Conservation (phyloP, 495 filamentous ascomycete species). For the Apodospora peruviana region DNA sequence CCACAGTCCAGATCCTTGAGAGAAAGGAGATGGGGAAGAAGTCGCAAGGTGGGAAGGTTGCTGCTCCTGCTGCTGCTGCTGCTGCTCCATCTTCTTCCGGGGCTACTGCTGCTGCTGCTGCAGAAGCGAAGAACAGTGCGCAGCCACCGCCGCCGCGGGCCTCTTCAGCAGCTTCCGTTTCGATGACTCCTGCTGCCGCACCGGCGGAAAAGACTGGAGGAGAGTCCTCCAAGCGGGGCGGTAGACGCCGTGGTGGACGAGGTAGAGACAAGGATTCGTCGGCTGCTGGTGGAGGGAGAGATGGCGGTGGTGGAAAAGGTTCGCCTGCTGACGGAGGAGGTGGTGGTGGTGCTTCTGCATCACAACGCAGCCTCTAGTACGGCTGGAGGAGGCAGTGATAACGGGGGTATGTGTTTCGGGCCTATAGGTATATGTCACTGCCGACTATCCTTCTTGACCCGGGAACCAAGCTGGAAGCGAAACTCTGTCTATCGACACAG, state of each 20-base stretch:
- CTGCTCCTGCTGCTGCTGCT: background rate
- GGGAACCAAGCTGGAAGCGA: too few species aligned
- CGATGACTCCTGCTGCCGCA: background rate
- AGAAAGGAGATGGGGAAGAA: slow-evolving; percentile 53
- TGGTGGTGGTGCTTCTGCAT: too few species aligned
- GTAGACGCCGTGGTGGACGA: slow-evolving; percentile 16
- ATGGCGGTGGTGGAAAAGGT: slow-evolving; percentile 9
- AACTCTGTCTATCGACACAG: too few species aligned
- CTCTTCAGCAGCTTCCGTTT: too few species aligned
- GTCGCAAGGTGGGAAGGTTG: slow-evolving; percentile 6
- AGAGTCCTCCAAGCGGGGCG: background rate
- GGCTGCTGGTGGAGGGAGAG: too few species aligned
- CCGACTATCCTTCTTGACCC: too few species aligned
- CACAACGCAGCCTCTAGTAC: too few species aligned
- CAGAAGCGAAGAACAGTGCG: too few species aligned
- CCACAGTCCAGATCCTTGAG: slow-evolving; percentile 80
- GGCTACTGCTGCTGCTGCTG: background rate
- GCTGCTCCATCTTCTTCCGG: background rate
- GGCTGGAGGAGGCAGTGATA: too few species aligned
- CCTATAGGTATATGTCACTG: too few species aligned
- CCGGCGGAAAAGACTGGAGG: slow-evolving; percentile 7
- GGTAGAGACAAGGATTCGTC: slow-evolving; percentile 16
- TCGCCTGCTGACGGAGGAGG: slow-evolving; percentile 8
- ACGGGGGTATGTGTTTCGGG: too few species aligned
- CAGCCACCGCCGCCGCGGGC: too few species aligned